Evolutionary conservation across 2,329 filamentous ascomycete species (phyloP).

Genomic region (Nigrospora oryzae): DNA sequence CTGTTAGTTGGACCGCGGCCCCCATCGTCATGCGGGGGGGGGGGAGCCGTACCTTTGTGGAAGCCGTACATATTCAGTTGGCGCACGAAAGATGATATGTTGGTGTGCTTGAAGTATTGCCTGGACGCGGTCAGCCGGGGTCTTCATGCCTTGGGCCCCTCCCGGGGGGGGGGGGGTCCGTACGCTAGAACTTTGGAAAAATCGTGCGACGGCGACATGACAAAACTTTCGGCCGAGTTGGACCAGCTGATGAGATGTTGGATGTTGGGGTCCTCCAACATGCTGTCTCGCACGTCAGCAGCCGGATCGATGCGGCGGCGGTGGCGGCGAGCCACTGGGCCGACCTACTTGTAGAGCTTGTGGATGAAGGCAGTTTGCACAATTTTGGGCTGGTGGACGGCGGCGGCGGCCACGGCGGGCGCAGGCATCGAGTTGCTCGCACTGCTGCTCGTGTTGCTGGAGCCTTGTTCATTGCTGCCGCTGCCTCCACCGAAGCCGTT

Average conservation of each 20-base stretch:
- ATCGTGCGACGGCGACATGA: conserved; percentile 95
- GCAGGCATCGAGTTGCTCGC: conserved; percentile 37
- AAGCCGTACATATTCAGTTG: conserved; percentile 61
- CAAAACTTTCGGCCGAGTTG: conserved; percentile 86
- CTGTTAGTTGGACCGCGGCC: conserved; percentile 12
- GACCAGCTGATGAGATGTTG: conserved; percentile 98
- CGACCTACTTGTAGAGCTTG: conserved; percentile 88
- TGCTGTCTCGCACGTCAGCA: conserved; percentile 43
- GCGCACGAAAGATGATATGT: conserved; percentile 1
- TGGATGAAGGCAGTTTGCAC: conserved; percentile 98
- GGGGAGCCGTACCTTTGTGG: conserved; percentile 68
- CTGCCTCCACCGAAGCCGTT: neutral
- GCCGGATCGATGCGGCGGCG: no score
- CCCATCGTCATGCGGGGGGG: conserved; percentile 1
- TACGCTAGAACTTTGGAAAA: conserved; percentile 98
- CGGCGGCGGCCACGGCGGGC: conserved; percentile 54
- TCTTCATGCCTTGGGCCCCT: conserved; percentile 9
- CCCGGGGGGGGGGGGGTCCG: conserved; percentile 14
- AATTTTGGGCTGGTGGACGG: conserved; percentile 89
- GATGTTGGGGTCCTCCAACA: conserved; percentile 91
- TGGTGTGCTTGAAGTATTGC: conserved; percentile 93
- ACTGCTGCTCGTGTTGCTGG: conserved; percentile 25
- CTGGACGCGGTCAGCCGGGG: conserved; percentile 35
- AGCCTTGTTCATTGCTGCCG: conserved; percentile 24
- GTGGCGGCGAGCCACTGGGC: neutral